Base-by-base conservation (phyloP, 202 grass and related monocot genomes). In the Bolboschoenoplectus hybrid region DNA sequence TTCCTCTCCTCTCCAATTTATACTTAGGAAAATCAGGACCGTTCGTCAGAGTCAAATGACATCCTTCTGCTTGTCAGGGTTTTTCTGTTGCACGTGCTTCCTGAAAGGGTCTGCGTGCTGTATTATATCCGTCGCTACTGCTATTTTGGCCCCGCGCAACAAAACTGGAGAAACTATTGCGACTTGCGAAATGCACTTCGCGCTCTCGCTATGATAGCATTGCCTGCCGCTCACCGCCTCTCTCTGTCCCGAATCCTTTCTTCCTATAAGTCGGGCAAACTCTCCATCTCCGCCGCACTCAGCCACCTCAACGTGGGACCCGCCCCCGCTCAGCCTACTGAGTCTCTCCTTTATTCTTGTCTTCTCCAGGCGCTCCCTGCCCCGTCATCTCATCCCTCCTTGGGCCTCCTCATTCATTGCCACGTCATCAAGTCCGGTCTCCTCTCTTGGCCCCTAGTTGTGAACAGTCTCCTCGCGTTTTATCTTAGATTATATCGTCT, bases 391-490 rank as follows among this genome's bases (percentile, higher is more conserved):
- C 87, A 90, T 5, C 80, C 81, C 17, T 62, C 44, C 40, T 67
- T 78, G 7, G 90, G 92, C 61, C 91, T 89, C 71, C 78, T 84
- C 83, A 61, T 94, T 78, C 92, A 92, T 69, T 82, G 87, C 45
- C 62, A 56, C 12, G 87, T 90, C 81, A 56, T 90, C 68, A 92
- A 91, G 13, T 74, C 87, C 0, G 92, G 94, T 0, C 64, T 97
- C 71, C 88, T 93, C 47, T 67, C 86, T 3, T 87, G 91, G 68
- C 90, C 88, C 52, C 88, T 88, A 81, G 83, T 97, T 55, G 92
- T 82, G 85, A 92, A 97, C 77, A 93, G 89, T 63, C 89, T 97
- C 45, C 84, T 94, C 52, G 84, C 89, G 67, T 90, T 97, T 89
- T 92, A 94, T 88, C 85, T 94, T 71, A 91, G 85, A 80, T 81